Evolutionary conservation across 1,284 basidiomycete genomes (phyloP), one percentile per base, ranked within the genome.

Genomic region (Cutaneotrichosporon cyanovorans): DNA sequence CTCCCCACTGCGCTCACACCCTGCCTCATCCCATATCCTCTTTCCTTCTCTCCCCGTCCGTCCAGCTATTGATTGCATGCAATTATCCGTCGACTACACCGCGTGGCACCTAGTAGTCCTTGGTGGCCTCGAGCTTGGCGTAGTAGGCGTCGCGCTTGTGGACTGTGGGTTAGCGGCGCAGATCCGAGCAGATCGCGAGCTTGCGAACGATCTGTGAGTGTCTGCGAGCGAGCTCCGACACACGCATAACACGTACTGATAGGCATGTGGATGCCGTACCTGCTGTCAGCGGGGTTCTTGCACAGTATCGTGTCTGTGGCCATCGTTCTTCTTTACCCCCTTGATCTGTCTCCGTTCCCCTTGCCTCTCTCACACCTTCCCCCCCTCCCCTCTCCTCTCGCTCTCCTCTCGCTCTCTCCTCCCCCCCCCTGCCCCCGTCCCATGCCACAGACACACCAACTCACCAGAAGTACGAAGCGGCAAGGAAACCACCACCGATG

Each of bases 61-160:
- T n/a, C n/a, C n/a, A 28, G 25, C 25, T 28, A 34, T 34, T 34
- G 32, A 16, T 37, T 37, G 36, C 5, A 20, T 37, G 20, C 19
- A 21, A 28, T 28, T 28, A 28, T 7, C 25, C 25, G 7, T 28
- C 12, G 25, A 28, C 25, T 28, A 28, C 25, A 7, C 25, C 25
- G 8, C 8, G 25, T 7, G 12, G 12, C 25, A 12, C 7, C 19
- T 15, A 15, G 28, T 23, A 32, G 5, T 25, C 15, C 48, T 53
- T 50, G 38, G 40, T 18, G 43, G 48, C 48, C 40, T 54, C 52
- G 48, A 48, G 46, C 48, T 50, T 50, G 52, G 41, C 28, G 52
- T 54, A 54, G 52, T 42, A 54, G 45, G 32, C 42, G 48, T 54
- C 52, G 41, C 52, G 52, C 48, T 50, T 50, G 45, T 54, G 47